These are phyloP conservation scores for Penicillium aurantiogriseum DNA, from an alignment of 2,329 filamentous ascomycete genomes.

Conservation along the genomic window DNA sequence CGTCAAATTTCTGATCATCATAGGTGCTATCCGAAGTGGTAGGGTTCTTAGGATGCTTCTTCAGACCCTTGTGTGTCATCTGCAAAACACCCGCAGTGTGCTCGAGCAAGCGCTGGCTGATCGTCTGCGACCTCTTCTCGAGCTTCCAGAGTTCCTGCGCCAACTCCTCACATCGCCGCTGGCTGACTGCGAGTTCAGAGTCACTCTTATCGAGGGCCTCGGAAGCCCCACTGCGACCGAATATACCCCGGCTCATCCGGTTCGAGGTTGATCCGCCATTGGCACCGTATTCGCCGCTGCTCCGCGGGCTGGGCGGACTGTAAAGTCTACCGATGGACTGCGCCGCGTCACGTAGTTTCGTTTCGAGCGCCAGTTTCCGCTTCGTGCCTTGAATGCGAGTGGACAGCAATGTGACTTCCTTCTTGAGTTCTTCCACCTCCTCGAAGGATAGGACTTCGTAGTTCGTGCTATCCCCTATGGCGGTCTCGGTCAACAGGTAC, in stretches of 20 bases:
- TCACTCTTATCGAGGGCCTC: slow-evolving; percentile 58
- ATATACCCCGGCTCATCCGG: slow-evolving; percentile 53
- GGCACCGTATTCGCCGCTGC: slow-evolving; percentile 42
- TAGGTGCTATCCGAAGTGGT: slow-evolving; percentile 75
- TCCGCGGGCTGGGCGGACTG: slow-evolving; percentile 58
- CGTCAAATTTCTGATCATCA: slow-evolving; percentile 69
- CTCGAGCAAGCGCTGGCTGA: slow-evolving; percentile 73
- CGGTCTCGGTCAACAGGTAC: slow-evolving; percentile 90
- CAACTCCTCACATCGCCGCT: slow-evolving; percentile 81
- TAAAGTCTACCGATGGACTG: slow-evolving; percentile 81
- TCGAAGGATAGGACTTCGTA: slow-evolving; percentile 87
- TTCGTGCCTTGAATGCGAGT: slow-evolving; percentile 78
- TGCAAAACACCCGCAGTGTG: slow-evolving; percentile 93
- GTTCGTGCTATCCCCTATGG: slow-evolving; percentile 79
- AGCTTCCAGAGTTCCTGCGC: slow-evolving; percentile 75
- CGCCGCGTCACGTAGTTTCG: slow-evolving; percentile 91
- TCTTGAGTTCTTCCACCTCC: slow-evolving; percentile 89
- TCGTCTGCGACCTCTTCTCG: slow-evolving; percentile 72
- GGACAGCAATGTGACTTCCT: slow-evolving; percentile 69
- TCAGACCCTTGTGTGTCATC: slow-evolving; percentile 76
- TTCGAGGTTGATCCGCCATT: slow-evolving; percentile 34
- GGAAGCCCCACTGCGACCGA: slow-evolving; percentile 44
- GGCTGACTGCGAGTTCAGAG: slow-evolving; percentile 69
- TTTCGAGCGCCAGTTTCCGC: slow-evolving; percentile 82
- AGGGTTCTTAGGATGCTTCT: slow-evolving; percentile 53